Evolutionary conservation across 2,329 filamentous ascomycete species (phyloP), one percentile per base, ranked within the genome.

Genomic region (Fusarium buxicola): DNA sequence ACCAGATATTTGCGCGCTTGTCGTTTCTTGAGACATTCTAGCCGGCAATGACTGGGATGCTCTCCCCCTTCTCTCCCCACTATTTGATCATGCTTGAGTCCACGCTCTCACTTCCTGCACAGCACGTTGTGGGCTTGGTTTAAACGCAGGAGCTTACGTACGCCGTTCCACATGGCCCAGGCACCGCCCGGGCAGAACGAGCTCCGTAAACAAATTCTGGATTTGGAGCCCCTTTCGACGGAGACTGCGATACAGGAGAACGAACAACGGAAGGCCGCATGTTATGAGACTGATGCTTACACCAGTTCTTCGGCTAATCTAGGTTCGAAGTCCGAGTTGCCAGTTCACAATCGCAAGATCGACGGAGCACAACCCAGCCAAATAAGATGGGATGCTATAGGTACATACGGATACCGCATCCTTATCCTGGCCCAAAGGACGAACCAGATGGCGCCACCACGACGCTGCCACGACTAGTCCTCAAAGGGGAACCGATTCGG

Each of bases 11-110:
- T 66, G 55, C 59, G 55, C 60, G 56, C 68, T 67, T 65, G 64
- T 60, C 54, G 63, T 63, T 69, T 70, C 68, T 60, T 67, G 68
- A 69, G 68, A 70, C 68, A 67, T 70, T 70, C 68, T 67, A 69
- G 63, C 65, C 55, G 48, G 57, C 50, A 57, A 55, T 58, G 59
- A 43, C 63, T 59, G 57, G 60, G 60, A 60, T 66, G 25, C 34
- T 56, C 46, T 50, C 45, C 52, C 52, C 60, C 55, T 56, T 57
- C 60, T 35, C 55, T 63, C 67, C 62, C 58, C 66, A 65, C 49
- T 41, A 15, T 63, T 63, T 38, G 60, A 50, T 50, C 45, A 60
- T 47, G 52, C 59, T 53, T 50, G 43, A 55, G 50, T 25, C 45
- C 47, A 46, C 21, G 51, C 52, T 53, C 62, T 63, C 63, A 66